Evolutionary conservation across 192 early-diverging fungal genomes (phyloP), one percentile per base, ranked within the genome.

Genomic region (Backusella westeae): DNA sequence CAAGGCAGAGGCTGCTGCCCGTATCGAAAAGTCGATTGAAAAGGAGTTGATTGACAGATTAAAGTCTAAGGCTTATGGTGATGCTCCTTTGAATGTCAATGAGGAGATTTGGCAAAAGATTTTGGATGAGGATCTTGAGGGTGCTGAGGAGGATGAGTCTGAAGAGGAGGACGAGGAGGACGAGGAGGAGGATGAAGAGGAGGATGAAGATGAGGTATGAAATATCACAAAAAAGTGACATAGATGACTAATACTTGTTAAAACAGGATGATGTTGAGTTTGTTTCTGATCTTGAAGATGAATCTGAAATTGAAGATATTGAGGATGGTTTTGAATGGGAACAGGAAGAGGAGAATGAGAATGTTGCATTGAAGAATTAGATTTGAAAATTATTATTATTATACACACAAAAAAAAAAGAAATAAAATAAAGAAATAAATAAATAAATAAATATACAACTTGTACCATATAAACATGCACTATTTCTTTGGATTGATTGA

Each of bases 21-120:
- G 94, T 68, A 85, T 99, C 67, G 96, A 98, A 63, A 89, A 92
- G 81, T 87, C 91, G 4, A 98, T 99, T 78, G 97, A 98, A 78
- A 97, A 97, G 86, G 97, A 99, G 85, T 87, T 99, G 73, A 85
- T 99, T 76, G 93, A 95, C 73, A 87, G 97, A 52, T 85, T 99
- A 71, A 93, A 91, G 89, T 93, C 85, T 84, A 96, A 96, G 84
- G 94, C 97, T 0, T 99, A 99, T 83, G 97, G 94, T 36, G 97
- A 99, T 78, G 93, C 90, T 46, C 96, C 97, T 19, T 88, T 99
- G 70, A 99, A 99, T 83, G 95, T 96, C 76, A 92, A 93, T 76
- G 91, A 96, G 80, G 85, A 89, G 36, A 93, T 95, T 21, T 99
- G 97, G 92, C 90, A 87, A 76, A 91, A 94, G 82, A 93, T 96